Conservation (phyloP, 2,329 filamentous ascomycete species). For the Colletotrichum tamarilloi region DNA sequence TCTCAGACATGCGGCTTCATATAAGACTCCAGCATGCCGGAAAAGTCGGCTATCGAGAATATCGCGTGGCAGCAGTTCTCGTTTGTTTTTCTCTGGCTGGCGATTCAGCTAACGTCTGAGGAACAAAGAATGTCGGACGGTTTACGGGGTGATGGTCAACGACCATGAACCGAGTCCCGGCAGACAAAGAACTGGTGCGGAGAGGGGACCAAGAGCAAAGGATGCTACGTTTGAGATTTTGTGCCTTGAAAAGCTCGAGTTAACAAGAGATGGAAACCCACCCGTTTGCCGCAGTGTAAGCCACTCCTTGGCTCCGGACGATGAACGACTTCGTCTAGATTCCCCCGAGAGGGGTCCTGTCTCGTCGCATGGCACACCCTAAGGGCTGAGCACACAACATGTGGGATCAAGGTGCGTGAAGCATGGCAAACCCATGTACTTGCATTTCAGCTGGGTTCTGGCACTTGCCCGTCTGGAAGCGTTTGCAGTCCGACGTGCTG, state of each 20-base stretch:
- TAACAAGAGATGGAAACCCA: neutral
- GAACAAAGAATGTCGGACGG: conserved; percentile 20
- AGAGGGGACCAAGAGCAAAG: neutral
- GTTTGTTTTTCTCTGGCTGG: neutral
- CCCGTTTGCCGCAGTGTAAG: neutral
- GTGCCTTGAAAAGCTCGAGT: neutral
- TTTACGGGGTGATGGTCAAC: conserved; percentile 10
- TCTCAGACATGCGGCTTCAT: conserved; percentile 13
- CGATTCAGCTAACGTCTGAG: neutral
- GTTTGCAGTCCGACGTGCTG: neutral
- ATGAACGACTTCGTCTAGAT: neutral
- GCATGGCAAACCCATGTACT: conserved; percentile 5
- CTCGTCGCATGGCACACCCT: neutral
- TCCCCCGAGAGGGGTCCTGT: neutral
- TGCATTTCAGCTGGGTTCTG: conserved; percentile 5
- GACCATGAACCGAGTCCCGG: neutral
- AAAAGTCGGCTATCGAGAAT: neutral
- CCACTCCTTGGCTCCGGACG: neutral
- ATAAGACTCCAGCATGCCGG: neutral
- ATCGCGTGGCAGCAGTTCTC: neutral
- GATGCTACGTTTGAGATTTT: conserved; percentile 14
- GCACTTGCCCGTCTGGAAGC: neutral
- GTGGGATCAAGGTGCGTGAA: neutral
- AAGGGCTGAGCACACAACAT: neutral
- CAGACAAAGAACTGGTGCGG: conserved; percentile 20